A percentile compares a stretch with the other conserved stretches of the same genome.
These are phyloP conservation scores for Thelephora terrestris DNA, from an alignment of 1,284 basidiomycete genomes.

Conservation along the genomic window DNA sequence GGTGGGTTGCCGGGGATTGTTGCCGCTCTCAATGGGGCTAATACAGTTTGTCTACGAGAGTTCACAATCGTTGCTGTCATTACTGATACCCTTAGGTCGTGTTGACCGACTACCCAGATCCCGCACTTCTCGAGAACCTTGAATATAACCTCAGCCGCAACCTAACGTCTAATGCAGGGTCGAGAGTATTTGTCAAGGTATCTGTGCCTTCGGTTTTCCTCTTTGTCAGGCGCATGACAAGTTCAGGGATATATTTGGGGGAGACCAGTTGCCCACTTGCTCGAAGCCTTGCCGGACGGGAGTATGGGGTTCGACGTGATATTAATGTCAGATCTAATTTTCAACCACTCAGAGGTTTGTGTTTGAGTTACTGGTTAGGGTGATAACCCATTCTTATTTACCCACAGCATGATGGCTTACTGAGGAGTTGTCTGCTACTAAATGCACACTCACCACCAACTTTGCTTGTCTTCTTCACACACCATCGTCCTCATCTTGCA, in stretches of 20 bases:
- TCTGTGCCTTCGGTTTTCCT: background rate
- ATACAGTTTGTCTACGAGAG: slow-evolving; percentile 20
- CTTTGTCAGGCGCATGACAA: background rate
- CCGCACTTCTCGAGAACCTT: slow-evolving; percentile 72
- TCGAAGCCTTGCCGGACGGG: slow-evolving; percentile 27
- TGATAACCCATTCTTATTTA: background rate
- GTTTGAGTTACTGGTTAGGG: background rate
- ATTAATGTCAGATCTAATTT: slow-evolving; percentile 87
- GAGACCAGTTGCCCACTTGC: slow-evolving; percentile 44
- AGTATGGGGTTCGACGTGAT: slow-evolving; percentile 60
- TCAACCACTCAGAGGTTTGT: slow-evolving; percentile 74
- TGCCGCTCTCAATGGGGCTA: slow-evolving; percentile 57
- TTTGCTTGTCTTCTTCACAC: slow-evolving; percentile 86
- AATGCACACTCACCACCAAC: slow-evolving; percentile 28
- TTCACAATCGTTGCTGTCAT: background rate
- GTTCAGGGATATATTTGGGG: slow-evolving; percentile 88
- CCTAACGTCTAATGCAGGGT: slow-evolving; percentile 23
- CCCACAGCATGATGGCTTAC: slow-evolving; percentile 69
- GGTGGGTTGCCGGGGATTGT: slow-evolving; percentile 83
- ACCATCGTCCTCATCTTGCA: slow-evolving; percentile 82
- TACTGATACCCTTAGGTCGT: slow-evolving; percentile 42
- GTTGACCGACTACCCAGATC: slow-evolving; percentile 90
- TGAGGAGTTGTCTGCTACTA: slow-evolving; percentile 37
- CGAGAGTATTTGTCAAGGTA: slow-evolving; percentile 41
- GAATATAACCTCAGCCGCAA: slow-evolving; percentile 60